These are phyloP conservation scores for Penicillium fimorum DNA, from an alignment of 495 filamentous ascomycete species.

Conservation along the genomic window DNA sequence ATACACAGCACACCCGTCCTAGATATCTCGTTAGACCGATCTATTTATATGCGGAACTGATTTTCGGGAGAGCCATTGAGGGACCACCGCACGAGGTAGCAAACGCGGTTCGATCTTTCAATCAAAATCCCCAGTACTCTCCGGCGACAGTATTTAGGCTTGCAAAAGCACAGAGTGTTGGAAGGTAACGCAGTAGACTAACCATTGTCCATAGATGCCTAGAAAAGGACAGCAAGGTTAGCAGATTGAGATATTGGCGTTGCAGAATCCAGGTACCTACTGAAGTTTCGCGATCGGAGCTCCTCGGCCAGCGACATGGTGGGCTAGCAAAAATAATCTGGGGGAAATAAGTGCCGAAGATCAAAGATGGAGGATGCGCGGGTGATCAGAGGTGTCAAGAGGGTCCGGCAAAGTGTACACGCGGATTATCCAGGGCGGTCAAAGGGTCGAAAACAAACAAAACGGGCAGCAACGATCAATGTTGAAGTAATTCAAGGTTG, in stretches of 20 bases:
- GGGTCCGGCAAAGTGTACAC: constrained; percentile 24
- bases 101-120: constrained; percentile 1
- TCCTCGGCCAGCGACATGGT: constrained; percentile 62
- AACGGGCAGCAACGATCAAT: constrained; percentile 14
- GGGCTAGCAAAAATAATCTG: constrained; percentile 12
- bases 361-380: constrained; percentile 6
- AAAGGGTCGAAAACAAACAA: constrained; percentile 28
- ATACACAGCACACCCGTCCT: constrained; percentile 96
- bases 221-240: constrained; percentile 30
- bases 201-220: constrained; percentile 99
- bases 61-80: background rate
- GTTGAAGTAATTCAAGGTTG: background rate
- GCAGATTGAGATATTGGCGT: constrained; percentile 26
- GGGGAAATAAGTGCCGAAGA: constrained; percentile 6
- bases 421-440: constrained; percentile 30
- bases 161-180: background rate
- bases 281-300: constrained; percentile 96
- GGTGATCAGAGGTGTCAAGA: constrained; percentile 11
- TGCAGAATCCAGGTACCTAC: constrained; percentile 54
- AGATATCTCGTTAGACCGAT: constrained; percentile 17
- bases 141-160: background rate
- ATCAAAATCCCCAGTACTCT: background rate
- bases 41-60: background rate
- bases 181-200: constrained; percentile 37
- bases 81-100: background rate